Evolutionary conservation across 257 asterid species (phyloP).

Genomic region (Handroanthus guayacan): DNA sequence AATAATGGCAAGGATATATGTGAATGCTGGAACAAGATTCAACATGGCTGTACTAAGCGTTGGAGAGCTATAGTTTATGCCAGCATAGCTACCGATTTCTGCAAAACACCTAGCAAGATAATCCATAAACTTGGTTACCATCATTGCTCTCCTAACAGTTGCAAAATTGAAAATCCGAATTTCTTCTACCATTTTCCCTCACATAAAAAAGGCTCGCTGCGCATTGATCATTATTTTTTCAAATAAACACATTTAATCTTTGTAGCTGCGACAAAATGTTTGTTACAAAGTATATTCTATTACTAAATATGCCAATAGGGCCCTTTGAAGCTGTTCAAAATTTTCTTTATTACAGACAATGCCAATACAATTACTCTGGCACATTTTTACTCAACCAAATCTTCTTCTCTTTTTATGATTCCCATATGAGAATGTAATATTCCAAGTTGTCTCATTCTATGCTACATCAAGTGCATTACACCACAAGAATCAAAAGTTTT

Average conservation of each 20-base stretch:
- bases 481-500: neutral
- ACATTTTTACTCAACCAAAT: neutral
- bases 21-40: constrained; percentile 76
- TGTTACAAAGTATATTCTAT: neutral
- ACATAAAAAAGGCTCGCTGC: neutral
- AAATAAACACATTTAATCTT: neutral
- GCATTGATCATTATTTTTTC: neutral
- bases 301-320: neutral
- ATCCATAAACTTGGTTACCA: constrained; percentile 25
- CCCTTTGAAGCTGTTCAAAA: neutral
- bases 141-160: neutral
- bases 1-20: constrained; percentile 61
- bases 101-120: constrained; percentile 53
- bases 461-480: neutral
- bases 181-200: neutral
- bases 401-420: neutral
- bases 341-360: neutral
- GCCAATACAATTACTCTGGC: neutral
- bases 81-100: constrained; percentile 60
- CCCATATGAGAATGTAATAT: neutral
- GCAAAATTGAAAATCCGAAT: neutral
- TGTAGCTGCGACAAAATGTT: neutral
- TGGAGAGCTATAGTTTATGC: constrained; percentile 76
- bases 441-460: neutral
- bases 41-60: constrained; percentile 75